Percentiles rank a stretch among this genome's conserved stretches.
phyloP scores from a whole-genome alignment of 768 basidiomycete species.

The Cubamyces lactineus region DNA sequence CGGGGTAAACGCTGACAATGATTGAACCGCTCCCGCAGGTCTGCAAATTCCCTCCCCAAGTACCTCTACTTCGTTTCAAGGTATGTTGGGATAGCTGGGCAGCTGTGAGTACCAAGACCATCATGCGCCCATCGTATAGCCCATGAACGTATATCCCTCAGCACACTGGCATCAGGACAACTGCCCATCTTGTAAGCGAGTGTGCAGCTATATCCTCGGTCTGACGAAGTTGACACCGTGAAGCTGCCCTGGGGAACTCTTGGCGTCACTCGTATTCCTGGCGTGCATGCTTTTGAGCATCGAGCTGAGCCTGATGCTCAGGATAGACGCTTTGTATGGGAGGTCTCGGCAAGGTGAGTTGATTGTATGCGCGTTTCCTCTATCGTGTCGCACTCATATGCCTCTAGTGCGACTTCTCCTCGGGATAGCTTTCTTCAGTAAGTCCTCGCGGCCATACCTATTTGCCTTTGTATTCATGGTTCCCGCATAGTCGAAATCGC shows the following conservation, averaged over 20 bases:
- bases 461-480: neutral
- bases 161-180: neutral
- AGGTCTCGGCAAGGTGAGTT: conserved; percentile 11
- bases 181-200: conserved; percentile 10
- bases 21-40: conserved; percentile 6
- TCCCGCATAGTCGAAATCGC: neutral
- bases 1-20: no score
- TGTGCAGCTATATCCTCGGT: no score
- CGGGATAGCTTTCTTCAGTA: neutral
- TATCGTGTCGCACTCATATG: no score
- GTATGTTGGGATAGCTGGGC: conserved; percentile 19
- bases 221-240: neutral
- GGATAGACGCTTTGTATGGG: conserved; percentile 27
- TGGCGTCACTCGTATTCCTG: conserved; percentile 8
- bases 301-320: conserved; percentile 26
- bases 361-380: no score
- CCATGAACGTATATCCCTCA: neutral
- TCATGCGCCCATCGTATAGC: no score
- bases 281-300: conserved; percentile 21
- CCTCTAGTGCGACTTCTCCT: neutral
- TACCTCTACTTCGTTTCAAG: conserved; percentile 24
- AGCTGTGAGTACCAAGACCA: conserved; percentile 10
- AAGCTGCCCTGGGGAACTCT: neutral
- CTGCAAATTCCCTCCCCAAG: conserved; percentile 21
- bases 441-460: neutral